Conservation (phyloP, 2,329 filamentous ascomycete species). For the Calonectria leucothoes region DNA sequence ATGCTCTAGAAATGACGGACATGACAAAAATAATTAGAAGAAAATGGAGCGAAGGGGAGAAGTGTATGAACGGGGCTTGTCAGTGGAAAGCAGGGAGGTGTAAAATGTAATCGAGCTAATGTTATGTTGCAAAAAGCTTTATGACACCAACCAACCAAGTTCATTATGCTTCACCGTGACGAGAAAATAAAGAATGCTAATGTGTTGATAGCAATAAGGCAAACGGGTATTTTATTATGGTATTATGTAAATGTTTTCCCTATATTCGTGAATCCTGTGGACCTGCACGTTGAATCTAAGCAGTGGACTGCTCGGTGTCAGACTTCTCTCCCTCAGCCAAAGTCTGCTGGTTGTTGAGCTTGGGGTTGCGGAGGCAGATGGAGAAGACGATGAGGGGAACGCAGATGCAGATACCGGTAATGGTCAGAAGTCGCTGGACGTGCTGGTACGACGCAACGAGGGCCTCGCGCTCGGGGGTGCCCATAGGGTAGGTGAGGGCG, state of each 20-base stretch:
- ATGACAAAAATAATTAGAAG: background rate
- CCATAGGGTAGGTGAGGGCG: conserved; percentile 52
- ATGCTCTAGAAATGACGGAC: background rate
- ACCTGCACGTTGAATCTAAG: background rate
- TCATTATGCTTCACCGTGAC: background rate
- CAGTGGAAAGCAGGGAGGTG: background rate
- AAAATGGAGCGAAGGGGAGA: background rate
- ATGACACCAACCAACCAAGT: too few species aligned
- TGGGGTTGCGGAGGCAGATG: conserved; percentile 56
- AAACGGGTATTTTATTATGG: conserved; percentile 4
- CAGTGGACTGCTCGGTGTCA: background rate
- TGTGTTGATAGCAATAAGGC: background rate
- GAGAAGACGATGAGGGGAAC: conserved; percentile 60
- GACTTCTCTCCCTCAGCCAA: conserved; percentile 48
- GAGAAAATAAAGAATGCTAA: background rate
- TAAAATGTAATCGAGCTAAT: background rate
- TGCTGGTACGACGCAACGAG: conserved; percentile 59
- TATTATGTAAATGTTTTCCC: background rate
- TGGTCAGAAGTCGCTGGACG: conserved; percentile 59
- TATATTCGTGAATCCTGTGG: background rate
- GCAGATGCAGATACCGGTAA: conserved; percentile 61
- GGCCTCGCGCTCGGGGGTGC: conserved; percentile 55
- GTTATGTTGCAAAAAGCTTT: background rate
- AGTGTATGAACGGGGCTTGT: background rate
- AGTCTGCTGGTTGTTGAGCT: conserved; percentile 58